Evolutionary conservation across 208 protist genomes (phyloP), one percentile per base, ranked within the genome.

Genomic region (Novymonas esmeraldas): DNA sequence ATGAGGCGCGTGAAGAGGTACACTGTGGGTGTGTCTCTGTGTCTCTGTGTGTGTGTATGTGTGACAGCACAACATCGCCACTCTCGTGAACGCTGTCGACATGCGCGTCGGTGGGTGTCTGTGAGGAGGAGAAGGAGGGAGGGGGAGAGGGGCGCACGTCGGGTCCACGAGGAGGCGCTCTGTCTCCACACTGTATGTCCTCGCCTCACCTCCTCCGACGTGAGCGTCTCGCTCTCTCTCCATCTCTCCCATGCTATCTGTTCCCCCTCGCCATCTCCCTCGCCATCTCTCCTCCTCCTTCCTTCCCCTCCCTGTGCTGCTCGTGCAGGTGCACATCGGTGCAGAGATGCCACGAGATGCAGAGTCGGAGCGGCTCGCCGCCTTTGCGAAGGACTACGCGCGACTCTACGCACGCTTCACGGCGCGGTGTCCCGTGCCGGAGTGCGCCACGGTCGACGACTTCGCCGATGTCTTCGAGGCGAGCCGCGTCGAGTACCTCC

Each of bases 381-480:
- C 90, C 26, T 77, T 94, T 33, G 84, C 85, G 11, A 54, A 22
- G 16, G 85, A 95, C 72, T 83, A 89, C 46, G 84, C 72, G 0
- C 33, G 62, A 0, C 52, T 85, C n/a, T 95, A 90, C 50, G 55
- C 52, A 18, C 67, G 66, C 28, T 73, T 88, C 48, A 49, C 52
- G 5, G 42, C 66, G 5, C 57, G 57, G 26, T 81, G 84, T n/a
- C 28, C 64, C n/a, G 38, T 62, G 50, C 49, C 64, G 13, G 60
- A 62, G 14, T 48, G 42, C 1, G 56, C 82, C 14, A 81, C 69
- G 18, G 38, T 89, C 14, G 81, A 81, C 28, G 58, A 55, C 28
- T 95, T 95, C 56, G 54, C 62, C 7, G 57, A 70, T 4, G 39
- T 89, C 22, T 95, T 89, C 65, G 66, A 83, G 49, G 70, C 61